Evolutionary conservation across 2,329 filamentous ascomycete species (phyloP).

Genomic region (Westerdykella aurantiaca): DNA sequence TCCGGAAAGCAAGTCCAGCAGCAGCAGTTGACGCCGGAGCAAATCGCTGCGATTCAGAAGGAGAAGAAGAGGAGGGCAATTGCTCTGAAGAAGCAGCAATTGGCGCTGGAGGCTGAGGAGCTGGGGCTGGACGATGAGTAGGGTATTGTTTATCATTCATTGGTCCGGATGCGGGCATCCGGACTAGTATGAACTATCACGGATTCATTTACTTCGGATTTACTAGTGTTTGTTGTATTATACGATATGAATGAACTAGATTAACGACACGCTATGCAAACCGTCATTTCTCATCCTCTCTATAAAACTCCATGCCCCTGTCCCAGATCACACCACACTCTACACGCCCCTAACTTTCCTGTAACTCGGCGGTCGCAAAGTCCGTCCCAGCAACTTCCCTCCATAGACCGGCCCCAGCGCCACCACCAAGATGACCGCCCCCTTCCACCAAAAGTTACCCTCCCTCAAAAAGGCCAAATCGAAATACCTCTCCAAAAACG

Average conservation of each 20-base stretch:
- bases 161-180: too few species aligned
- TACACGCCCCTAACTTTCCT: conserved; percentile 77
- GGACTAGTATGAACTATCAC: too few species aligned
- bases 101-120: conserved; percentile 4
- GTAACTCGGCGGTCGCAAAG: conserved; percentile 87
- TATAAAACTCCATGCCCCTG: neutral
- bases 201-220: too few species aligned
- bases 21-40: conserved; percentile 5
- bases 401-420: conserved; percentile 82
- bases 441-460: conserved; percentile 81
- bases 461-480: conserved; percentile 74
- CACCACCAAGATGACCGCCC: conserved; percentile 71
- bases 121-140: conserved; percentile 7
- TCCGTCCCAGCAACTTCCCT: conserved; percentile 76
- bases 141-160: neutral
- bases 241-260: too few species aligned
- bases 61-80: conserved; percentile 10
- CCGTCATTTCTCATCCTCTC: too few species aligned
- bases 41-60: neutral
- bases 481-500: conserved; percentile 85
- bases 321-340: neutral
- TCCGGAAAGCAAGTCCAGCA: conserved; percentile 1
- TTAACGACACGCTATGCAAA: too few species aligned
- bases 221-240: too few species aligned
- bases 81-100: conserved; percentile 2